Evolutionary conservation across 2,329 filamentous ascomycete species (phyloP), one percentile per base, ranked within the genome.

Genomic region (Colletotrichum destructivum): DNA sequence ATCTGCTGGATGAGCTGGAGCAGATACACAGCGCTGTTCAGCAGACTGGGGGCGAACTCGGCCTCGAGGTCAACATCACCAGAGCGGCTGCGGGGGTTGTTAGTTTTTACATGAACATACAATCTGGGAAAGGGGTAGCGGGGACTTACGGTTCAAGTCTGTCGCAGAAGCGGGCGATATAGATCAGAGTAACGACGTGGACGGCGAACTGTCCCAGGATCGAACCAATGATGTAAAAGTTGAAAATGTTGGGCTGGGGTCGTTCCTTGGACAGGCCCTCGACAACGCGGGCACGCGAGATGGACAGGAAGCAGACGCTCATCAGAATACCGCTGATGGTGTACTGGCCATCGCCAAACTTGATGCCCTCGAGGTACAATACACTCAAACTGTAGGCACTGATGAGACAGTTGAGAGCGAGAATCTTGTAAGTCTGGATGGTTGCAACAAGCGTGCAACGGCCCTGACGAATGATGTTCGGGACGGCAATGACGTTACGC

Each of bases 391-490:
- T 98, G 90, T 99, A 99, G 47, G 96, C 96, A 77, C 94, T 98
- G 81, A 99, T 99, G 77, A 99, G 87, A 81, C 96, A 99, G 87
- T 99, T 99, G 71, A 99, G 87, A 9, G 96, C 96, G 62, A 99
- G 90, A 77, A 99, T 99, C 89, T 98, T 99, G 91, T 99, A 99
- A 96, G 99, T 99, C 86, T 99, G 96, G 75, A 99, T 98, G 0
- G 96, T 99, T 42, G 96, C 96, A 66, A 99, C 96, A 23, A 99
- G 90, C 9, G 96, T 99, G 86, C 96, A 99, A 74, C 96, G 93
- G 69, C 96, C 96, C 85, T 99, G 96, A 70, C 96, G 94, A 78
- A 99, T 96, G 78, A 99, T 99, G 85, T 99, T 99, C 63, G 96
- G 96, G 70, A 99, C 95, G 47, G 96, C 96, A 77, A 99, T 90